phyloP scores from a whole-genome alignment of 2,329 filamentous ascomycete species.

The Cladosporium sp. region DNA sequence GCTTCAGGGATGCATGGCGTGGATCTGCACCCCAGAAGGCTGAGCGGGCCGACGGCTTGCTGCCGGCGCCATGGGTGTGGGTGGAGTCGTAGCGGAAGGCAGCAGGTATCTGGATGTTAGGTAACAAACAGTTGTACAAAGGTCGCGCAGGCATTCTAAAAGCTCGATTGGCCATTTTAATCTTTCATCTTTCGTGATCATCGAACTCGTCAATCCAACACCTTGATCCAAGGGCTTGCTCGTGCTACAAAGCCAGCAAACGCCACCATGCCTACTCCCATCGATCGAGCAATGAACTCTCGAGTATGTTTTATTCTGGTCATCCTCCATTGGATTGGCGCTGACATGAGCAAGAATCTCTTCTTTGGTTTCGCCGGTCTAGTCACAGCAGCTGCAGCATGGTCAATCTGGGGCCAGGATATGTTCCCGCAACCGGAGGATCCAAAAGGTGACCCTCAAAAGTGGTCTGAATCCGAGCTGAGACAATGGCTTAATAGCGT shows the following conservation, averaged over 20 bases:
- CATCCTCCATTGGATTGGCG: neutral
- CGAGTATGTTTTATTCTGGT: slow-evolving; percentile 28
- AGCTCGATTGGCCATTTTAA: no score
- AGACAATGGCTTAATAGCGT: slow-evolving; percentile 75
- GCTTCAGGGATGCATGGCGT: slow-evolving; percentile 3
- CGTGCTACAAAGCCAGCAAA: neutral
- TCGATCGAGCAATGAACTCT: slow-evolving; percentile 43
- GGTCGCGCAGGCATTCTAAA: no score
- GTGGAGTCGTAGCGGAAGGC: no score
- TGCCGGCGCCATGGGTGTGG: no score
- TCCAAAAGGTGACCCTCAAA: slow-evolving; percentile 66
- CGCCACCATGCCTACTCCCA: slow-evolving; percentile 42
- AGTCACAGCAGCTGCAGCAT: slow-evolving; percentile 72
- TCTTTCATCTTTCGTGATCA: no score
- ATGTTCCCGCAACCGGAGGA: slow-evolving; percentile 71
- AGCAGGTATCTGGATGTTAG: no score
- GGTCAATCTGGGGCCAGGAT: slow-evolving; percentile 78
- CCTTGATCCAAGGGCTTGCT: no score
- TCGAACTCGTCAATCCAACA: no score
- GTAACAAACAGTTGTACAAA: no score
- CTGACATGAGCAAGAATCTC: slow-evolving; percentile 23
- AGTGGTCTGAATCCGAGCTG: slow-evolving; percentile 76
- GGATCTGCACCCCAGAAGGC: slow-evolving; percentile 5
- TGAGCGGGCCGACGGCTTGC: neutral
- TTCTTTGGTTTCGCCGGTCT: slow-evolving; percentile 69